Conservation (phyloP, 768 basidiomycete species). For the Multifurca ochricompacta region DNA sequence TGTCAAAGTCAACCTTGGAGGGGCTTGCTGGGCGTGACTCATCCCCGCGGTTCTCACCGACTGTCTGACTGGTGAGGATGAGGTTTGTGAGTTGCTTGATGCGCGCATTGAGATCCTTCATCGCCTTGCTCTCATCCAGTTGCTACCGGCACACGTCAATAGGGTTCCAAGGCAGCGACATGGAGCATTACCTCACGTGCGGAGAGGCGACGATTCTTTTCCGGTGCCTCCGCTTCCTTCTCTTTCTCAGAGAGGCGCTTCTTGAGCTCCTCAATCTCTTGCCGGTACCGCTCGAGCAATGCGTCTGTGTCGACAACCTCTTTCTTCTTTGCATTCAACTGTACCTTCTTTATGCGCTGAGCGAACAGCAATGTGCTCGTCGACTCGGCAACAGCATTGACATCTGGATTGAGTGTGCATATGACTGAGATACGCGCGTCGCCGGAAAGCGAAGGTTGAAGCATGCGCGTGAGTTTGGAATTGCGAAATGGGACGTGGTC, state of each 20-base stretch:
- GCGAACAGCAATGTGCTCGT: conserved; percentile 89
- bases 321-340: conserved; percentile 86
- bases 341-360: conserved; percentile 82
- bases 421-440: conserved; percentile 95
- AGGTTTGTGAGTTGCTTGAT: conserved; percentile 80
- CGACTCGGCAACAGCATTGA: conserved; percentile 70
- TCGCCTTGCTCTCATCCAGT: conserved; percentile 78
- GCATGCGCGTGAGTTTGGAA: conserved; percentile 87
- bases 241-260: conserved; percentile 61
- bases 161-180: not conserved
- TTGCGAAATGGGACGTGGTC: conserved; percentile 95
- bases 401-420: conserved; percentile 89
- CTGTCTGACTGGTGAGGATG: conserved; percentile 78
- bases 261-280: conserved; percentile 89
- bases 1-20: conserved; percentile 82
- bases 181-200: conserved; percentile 35
- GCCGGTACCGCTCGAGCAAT: conserved; percentile 86
- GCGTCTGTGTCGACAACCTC: conserved; percentile 92
- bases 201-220: conserved; percentile 35
- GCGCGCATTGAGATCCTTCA: conserved; percentile 71
- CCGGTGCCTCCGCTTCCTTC: conserved; percentile 42
- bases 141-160: conserved; percentile 38
- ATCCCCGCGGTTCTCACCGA: conserved; percentile 59
- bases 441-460: conserved; percentile 91
- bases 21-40: conserved; percentile 78